Conservation (phyloP, 768 basidiomycete species). For the Tulasnella sp. region DNA sequence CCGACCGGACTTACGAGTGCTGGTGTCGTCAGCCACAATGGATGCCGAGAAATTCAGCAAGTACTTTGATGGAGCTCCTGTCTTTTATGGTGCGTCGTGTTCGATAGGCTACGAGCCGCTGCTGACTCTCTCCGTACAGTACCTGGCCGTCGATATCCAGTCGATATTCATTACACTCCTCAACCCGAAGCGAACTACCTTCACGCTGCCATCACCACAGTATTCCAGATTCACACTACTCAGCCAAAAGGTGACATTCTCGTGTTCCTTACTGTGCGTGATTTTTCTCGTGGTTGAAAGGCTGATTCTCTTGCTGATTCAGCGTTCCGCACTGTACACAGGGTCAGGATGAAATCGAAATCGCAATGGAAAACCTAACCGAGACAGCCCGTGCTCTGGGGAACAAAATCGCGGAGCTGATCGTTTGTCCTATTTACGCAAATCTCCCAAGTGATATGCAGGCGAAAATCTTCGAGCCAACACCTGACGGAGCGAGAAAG, state of each 20-base stretch:
- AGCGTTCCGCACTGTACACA: constrained; percentile 33
- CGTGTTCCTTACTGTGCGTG: constrained; percentile 82
- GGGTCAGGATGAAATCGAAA: constrained; percentile 99
- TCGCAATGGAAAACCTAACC: constrained; percentile 90
- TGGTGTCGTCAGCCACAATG: constrained; percentile 91
- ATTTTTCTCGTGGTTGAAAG: not conserved
- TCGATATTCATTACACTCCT: constrained; percentile 97
- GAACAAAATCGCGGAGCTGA: constrained; percentile 91
- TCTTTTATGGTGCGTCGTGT: constrained; percentile 70
- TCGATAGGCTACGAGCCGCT: not conserved
- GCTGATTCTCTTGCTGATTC: constrained; percentile 18
- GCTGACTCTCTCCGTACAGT: constrained; percentile 46
- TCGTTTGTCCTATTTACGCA: constrained; percentile 97
- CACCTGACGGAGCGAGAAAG: constrained; percentile 92
- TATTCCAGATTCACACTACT: constrained; percentile 98
- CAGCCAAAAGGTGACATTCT: constrained; percentile 97
- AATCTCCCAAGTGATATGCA: constrained; percentile 99
- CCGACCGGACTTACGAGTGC: constrained; percentile 83
- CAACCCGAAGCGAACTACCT: constrained; percentile 99
- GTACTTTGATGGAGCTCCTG: constrained; percentile 94
- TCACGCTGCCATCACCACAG: constrained; percentile 96
- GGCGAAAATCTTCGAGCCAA: constrained; percentile 98
- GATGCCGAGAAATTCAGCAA: constrained; percentile 97
- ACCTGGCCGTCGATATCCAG: constrained; percentile 94
- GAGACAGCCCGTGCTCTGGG: constrained; percentile 93